Evolutionary conservation across 306 rosid species (phyloP).

Genomic region (Gleditsia sinensis): DNA sequence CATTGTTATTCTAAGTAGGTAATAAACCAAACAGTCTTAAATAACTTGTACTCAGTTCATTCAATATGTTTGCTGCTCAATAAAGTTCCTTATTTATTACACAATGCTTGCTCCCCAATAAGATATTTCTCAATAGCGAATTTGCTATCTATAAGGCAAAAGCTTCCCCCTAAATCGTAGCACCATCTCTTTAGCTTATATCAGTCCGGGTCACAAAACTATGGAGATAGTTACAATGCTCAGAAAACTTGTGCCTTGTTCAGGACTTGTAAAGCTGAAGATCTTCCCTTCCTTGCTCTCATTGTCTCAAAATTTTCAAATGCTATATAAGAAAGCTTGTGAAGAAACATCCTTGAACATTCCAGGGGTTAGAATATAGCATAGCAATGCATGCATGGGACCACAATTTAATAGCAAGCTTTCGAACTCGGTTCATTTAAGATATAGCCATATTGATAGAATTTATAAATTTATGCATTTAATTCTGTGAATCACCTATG

Average conservation of each 20-base stretch:
- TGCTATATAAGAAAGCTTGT: background rate
- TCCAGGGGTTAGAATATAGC: background rate
- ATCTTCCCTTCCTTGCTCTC: too few relatives aligned
- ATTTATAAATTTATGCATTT: slow-evolving; percentile 5
- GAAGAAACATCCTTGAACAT: background rate
- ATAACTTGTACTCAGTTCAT: slow-evolving; percentile 51
- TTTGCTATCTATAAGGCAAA: background rate
- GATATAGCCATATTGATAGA: background rate
- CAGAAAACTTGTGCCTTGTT: background rate
- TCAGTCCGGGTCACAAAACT: background rate
- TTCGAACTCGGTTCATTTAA: background rate
- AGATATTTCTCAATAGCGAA: background rate
- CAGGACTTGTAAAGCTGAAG: background rate
- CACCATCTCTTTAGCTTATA: background rate
- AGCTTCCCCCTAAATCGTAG: background rate
- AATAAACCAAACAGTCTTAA: slow-evolving; percentile 39
- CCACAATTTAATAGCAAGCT: background rate
- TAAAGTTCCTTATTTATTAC: slow-evolving; percentile 24
- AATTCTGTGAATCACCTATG: too few relatives aligned
- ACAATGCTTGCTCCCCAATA: background rate
- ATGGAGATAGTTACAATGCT: background rate
- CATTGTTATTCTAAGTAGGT: slow-evolving; percentile 37
- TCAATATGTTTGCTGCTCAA: slow-evolving; percentile 37
- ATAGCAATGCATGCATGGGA: background rate
- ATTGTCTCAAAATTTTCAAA: background rate